These are phyloP conservation scores for Podospora anserina DNA, from an alignment of 495 filamentous ascomycete genomes.

Conservation along the genomic window DNA sequence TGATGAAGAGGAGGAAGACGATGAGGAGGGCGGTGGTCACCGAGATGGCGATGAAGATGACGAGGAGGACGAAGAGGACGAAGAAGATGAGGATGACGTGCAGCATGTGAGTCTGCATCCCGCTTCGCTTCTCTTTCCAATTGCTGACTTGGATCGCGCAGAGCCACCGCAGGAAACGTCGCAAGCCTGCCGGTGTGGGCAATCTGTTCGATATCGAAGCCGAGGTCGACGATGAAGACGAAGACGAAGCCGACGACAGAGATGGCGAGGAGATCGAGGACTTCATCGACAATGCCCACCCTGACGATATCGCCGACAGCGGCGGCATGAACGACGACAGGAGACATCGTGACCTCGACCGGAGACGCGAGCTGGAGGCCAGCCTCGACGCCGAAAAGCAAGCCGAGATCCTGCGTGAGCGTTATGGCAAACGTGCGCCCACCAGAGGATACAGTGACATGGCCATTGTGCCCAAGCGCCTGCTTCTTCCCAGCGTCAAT, in stretches of 20 bases:
- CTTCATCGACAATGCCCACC: constrained; percentile 84
- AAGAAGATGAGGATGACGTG: constrained; percentile 40
- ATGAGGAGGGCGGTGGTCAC: constrained; percentile 54
- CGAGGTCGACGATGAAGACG: constrained; percentile 94
- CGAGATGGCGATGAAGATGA: constrained; percentile 56
- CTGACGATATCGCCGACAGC: constrained; percentile 80
- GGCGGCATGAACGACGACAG: constrained; percentile 83
- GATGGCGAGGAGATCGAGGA: constrained; percentile 81
- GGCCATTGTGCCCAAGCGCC: constrained; percentile 75
- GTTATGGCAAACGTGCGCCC: constrained; percentile 62
- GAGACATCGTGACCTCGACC: constrained; percentile 90
- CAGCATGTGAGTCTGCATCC: constrained; percentile 35
- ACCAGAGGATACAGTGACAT: constrained; percentile 51
- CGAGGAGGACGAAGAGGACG: constrained; percentile 59
- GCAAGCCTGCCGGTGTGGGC: constrained; percentile 60
- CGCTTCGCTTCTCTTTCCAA: background rate
- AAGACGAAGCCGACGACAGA: constrained; percentile 80
- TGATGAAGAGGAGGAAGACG: constrained; percentile 56
- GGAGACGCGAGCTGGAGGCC: constrained; percentile 76
- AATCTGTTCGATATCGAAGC: constrained; percentile 94
- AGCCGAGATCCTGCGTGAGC: constrained; percentile 77
- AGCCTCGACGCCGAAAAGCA: constrained; percentile 92
- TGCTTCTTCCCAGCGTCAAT: constrained; percentile 88
- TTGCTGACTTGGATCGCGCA: constrained; percentile 35
- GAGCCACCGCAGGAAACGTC: constrained; percentile 76